Evolutionary conservation across 2,329 filamentous ascomycete genomes (phyloP).

Genomic region (Paraphoma chrysanthemicola): DNA sequence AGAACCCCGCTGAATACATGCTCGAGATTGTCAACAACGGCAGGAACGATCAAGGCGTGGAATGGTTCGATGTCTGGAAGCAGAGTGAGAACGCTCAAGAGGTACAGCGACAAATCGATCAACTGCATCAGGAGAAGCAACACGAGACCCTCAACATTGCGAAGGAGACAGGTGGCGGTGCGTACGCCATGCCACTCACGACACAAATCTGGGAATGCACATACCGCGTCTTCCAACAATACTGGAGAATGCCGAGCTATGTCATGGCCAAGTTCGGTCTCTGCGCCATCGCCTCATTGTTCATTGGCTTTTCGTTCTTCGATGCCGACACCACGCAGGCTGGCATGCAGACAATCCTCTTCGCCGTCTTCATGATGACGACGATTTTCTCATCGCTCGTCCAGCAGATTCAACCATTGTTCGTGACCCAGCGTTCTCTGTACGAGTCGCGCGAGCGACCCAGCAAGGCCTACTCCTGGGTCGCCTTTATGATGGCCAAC

Average conservation of each 20-base stretch:
- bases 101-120: constrained; percentile 49
- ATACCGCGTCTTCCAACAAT: constrained; percentile 53
- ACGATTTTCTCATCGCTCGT: constrained; percentile 56
- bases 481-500: constrained; percentile 74
- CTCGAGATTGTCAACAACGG: constrained; percentile 57
- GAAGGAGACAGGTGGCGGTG: constrained; percentile 44
- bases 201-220: constrained; percentile 46
- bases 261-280: constrained; percentile 44
- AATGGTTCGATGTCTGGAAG: constrained; percentile 53
- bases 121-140: constrained; percentile 46
- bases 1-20: constrained; percentile 81
- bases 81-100: constrained; percentile 21
- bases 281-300: constrained; percentile 34
- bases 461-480: constrained; percentile 77
- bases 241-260: constrained; percentile 55
- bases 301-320: constrained; percentile 53
- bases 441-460: constrained; percentile 68
- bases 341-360: constrained; percentile 55
- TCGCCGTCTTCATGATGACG: constrained; percentile 60
- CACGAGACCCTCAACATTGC: constrained; percentile 34
- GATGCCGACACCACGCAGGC: constrained; percentile 44
- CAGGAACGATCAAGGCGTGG: constrained; percentile 35
- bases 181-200: constrained; percentile 54
- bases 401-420: constrained; percentile 66
- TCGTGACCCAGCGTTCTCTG: constrained; percentile 64